A percentile compares a stretch with the other conserved stretches of the same genome.
These are phyloP conservation scores for Hypoxylon sp. DNA, from an alignment of 2,329 filamentous ascomycete genomes.

Conservation along the genomic window DNA sequence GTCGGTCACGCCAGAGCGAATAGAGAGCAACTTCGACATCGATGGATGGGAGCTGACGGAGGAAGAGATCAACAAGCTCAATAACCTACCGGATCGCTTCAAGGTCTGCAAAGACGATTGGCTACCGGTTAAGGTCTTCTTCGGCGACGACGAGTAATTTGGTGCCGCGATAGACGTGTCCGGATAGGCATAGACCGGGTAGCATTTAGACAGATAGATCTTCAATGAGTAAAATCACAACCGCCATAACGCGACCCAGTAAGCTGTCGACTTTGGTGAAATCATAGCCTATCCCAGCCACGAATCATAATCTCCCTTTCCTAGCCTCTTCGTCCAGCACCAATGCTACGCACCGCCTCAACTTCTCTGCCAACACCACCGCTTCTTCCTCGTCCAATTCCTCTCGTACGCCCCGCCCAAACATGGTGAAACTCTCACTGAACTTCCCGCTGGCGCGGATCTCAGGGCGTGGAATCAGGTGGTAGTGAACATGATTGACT, in stretches of 20 bases:
- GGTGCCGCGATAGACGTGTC: background rate
- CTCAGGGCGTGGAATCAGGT: conserved; percentile 88
- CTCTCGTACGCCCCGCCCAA: conserved; percentile 77
- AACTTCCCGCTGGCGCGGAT: conserved; percentile 65
- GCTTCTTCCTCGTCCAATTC: conserved; percentile 84
- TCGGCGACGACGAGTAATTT: conserved; percentile 80
- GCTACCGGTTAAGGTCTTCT: conserved; percentile 84
- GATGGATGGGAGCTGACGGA: conserved; percentile 79
- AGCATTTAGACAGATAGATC: conserved; percentile 38
- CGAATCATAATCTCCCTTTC: conserved; percentile 52
- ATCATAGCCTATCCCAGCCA: background rate
- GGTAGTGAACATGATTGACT: conserved; percentile 93
- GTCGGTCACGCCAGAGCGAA: conserved; percentile 78
- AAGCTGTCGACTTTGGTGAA: background rate
- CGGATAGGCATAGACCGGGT: conserved; percentile 12
- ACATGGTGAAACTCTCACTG: conserved; percentile 83
- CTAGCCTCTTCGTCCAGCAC: conserved; percentile 60
- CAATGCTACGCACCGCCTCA: conserved; percentile 64
- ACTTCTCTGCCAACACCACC: conserved; percentile 65
- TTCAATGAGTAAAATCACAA: conserved; percentile 27
- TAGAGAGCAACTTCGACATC: conserved; percentile 80
- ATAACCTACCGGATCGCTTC: conserved; percentile 78
- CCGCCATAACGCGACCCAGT: background rate
- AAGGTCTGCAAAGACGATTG: conserved; percentile 84
- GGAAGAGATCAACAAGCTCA: conserved; percentile 78